phyloP scores from a whole-genome alignment of 768 basidiomycete genomes.

The Scleroderma citrinum region DNA sequence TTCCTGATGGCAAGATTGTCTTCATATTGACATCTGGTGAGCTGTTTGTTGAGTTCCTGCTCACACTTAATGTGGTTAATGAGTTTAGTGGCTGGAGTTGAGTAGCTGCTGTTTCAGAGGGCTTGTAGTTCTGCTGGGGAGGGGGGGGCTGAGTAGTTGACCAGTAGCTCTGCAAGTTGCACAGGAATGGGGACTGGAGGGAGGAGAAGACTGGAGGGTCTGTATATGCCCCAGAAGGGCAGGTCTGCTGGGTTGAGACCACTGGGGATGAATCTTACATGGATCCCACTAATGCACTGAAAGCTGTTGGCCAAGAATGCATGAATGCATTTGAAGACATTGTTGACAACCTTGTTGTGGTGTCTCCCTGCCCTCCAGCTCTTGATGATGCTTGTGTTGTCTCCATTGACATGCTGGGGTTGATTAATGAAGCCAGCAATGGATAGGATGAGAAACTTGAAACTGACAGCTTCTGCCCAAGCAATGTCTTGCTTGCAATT shows the following conservation, averaged over 20 bases:
- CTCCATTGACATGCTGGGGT: slow-evolving; percentile 6
- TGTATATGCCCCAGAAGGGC: slow-evolving; percentile 10
- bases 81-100: neutral
- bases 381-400: slow-evolving; percentile 10
- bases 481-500: slow-evolving; percentile 2
- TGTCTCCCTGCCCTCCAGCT: slow-evolving; percentile 8
- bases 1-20: too few species aligned
- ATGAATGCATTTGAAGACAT: slow-evolving; percentile 8
- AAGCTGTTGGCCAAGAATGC: neutral
- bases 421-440: neutral
- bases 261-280: slow-evolving; percentile 9
- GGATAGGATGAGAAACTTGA: slow-evolving; percentile 8
- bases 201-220: slow-evolving; percentile 1
- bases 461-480: slow-evolving; percentile 16
- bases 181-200: slow-evolving; percentile 5
- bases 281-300: neutral
- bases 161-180: slow-evolving; percentile 2
- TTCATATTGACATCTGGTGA: too few species aligned
- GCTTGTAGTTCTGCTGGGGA: neutral
- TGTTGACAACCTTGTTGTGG: slow-evolving; percentile 6
- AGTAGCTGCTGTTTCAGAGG: neutral
- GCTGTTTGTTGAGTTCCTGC: too few species aligned
- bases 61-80: neutral
- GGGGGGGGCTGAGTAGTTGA: neutral
- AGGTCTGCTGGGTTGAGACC: slow-evolving; percentile 15